Percentiles rank a stretch among this genome's conserved stretches.
These are phyloP conservation scores for Claviceps capensis DNA, from an alignment of 2,329 filamentous ascomycete species.

Conservation along the genomic window DNA sequence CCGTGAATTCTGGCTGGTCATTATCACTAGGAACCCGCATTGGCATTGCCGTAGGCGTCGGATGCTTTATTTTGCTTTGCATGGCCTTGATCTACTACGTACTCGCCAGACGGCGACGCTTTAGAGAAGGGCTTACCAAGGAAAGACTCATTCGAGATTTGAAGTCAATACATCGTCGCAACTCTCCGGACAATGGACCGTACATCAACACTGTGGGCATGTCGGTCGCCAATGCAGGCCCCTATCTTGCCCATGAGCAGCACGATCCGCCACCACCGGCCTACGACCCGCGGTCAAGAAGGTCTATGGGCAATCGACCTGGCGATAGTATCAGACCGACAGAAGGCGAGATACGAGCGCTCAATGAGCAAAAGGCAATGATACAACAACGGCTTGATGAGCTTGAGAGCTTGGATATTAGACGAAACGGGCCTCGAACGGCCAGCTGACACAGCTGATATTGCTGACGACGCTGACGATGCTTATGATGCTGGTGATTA, in stretches of 20 bases:
- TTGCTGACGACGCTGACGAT: background rate
- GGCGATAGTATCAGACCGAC: slow-evolving; percentile 9
- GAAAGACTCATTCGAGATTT: slow-evolving; percentile 6
- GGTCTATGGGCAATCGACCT: slow-evolving; percentile 12
- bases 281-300: slow-evolving; percentile 16
- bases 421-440: background rate
- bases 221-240: background rate
- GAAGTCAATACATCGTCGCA: slow-evolving; percentile 3
- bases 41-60: slow-evolving; percentile 22
- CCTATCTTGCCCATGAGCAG: background rate
- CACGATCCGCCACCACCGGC: slow-evolving; percentile 19
- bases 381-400: slow-evolving; percentile 23
- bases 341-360: slow-evolving; percentile 18
- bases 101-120: slow-evolving; percentile 13
- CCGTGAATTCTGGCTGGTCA: slow-evolving; percentile 7
- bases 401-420: slow-evolving; percentile 12
- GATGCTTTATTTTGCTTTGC: slow-evolving; percentile 16
- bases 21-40: slow-evolving; percentile 20
- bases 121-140: slow-evolving; percentile 9
- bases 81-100: slow-evolving; percentile 14
- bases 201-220: slow-evolving; percentile 2
- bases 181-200: background rate
- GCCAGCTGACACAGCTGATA: background rate
- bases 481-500: background rate
- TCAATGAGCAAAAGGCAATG: slow-evolving; percentile 21